phyloP scores from a whole-genome alignment of 2,329 filamentous ascomycete species.

The Daldinia sp. region DNA sequence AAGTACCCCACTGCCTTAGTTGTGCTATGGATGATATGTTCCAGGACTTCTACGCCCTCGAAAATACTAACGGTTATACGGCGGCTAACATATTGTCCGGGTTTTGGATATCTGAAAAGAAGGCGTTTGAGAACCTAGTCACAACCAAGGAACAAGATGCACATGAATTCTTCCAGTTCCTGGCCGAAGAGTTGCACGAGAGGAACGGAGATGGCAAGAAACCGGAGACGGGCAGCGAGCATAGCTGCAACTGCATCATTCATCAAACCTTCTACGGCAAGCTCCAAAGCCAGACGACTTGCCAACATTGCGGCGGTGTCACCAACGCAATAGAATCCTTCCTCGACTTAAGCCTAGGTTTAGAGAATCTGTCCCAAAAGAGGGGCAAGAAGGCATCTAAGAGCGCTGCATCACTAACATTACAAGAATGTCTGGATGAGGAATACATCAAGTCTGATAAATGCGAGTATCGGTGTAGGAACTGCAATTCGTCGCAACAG shows the following conservation, averaged over 20 bases:
- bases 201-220: constrained; percentile 79
- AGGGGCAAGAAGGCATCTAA: constrained; percentile 66
- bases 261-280: constrained; percentile 96
- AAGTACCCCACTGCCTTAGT: constrained; percentile 71
- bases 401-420: constrained; percentile 62
- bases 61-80: constrained; percentile 89
- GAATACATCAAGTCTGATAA: constrained; percentile 90
- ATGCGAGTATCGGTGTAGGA: constrained; percentile 88
- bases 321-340: constrained; percentile 89
- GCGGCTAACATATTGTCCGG: constrained; percentile 89
- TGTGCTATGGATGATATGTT: constrained; percentile 81
- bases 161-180: constrained; percentile 96
- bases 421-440: constrained; percentile 82
- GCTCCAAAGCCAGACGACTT: constrained; percentile 89
- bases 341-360: constrained; percentile 87
- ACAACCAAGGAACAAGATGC: constrained; percentile 97
- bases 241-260: constrained; percentile 87
- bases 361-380: constrained; percentile 81
- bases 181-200: constrained; percentile 90
- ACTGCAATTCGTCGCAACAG: constrained; percentile 80
- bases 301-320: constrained; percentile 84
- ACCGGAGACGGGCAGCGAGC: constrained; percentile 69
- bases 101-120: constrained; percentile 87
- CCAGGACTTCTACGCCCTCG: constrained; percentile 76
- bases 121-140: constrained; percentile 78